phyloP scores from a whole-genome alignment of 352 stramenopile species.

The Phytophthora cactorum region DNA sequence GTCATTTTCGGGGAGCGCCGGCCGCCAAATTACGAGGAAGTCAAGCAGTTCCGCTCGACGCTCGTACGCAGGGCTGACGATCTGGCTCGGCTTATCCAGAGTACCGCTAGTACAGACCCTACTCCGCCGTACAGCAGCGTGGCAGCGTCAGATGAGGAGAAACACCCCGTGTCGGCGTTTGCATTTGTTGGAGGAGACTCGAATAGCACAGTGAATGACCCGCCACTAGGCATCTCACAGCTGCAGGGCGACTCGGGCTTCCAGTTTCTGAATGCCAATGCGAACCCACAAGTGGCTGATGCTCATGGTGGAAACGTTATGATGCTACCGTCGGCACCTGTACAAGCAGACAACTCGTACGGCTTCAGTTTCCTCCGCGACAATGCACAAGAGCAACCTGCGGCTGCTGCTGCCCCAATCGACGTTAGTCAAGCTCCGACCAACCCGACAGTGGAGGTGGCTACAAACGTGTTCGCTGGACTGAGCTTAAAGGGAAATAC shows the following conservation, averaged over 20 bases:
- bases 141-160: constrained; percentile 33
- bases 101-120: constrained; percentile 37
- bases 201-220: constrained; percentile 32
- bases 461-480: constrained; percentile 61
- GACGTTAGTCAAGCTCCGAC: constrained; percentile 36
- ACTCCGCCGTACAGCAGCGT: constrained; percentile 16
- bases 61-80: constrained; percentile 70
- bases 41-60: constrained; percentile 72
- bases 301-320: constrained; percentile 28
- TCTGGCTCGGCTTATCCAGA: constrained; percentile 70
- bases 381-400: constrained; percentile 26
- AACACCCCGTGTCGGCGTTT: constrained; percentile 55
- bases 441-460: constrained; percentile 15
- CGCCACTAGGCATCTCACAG: constrained; percentile 44
- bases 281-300: constrained; percentile 27
- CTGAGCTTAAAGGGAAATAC: constrained; percentile 48
- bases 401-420: constrained; percentile 10
- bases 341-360: constrained; percentile 43
- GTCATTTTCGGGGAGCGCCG: constrained; percentile 78
- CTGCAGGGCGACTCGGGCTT: constrained; percentile 45
- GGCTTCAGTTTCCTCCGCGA: constrained; percentile 54
- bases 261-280: constrained; percentile 50
- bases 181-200: constrained; percentile 53
- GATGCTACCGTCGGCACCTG: constrained; percentile 19
- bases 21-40: constrained; percentile 71